Conservation (phyloP, 352 stramenopile genomes). For the Paralagenidium karlingii region DNA sequence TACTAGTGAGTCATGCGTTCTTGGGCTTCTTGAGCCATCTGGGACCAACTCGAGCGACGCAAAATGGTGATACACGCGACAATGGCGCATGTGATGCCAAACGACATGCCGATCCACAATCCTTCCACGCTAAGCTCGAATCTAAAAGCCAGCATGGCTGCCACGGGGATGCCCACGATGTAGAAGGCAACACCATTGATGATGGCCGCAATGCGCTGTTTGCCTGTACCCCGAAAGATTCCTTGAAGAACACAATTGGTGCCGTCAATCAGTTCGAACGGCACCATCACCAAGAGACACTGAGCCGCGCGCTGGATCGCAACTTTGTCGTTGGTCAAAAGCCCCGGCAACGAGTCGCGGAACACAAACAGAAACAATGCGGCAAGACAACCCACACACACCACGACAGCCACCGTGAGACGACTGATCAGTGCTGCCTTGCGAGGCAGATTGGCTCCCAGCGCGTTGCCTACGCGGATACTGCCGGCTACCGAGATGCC, state of each 20-base stretch:
- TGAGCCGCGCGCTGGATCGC: slow-evolving; percentile 21
- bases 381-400: slow-evolving; percentile 17
- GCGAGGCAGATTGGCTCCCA: slow-evolving; percentile 45
- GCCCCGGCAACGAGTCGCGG: slow-evolving; percentile 18
- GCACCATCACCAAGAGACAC: slow-evolving; percentile 35
- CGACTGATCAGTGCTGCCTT: slow-evolving; percentile 32
- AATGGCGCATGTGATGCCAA: no score
- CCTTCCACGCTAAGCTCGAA: slow-evolving; percentile 34
- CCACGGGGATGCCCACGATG: slow-evolving; percentile 50
- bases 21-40: slow-evolving; percentile 16
- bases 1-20: slow-evolving; percentile 25
- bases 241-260: slow-evolving; percentile 55
- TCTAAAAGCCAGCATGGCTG: slow-evolving; percentile 32
- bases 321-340: slow-evolving; percentile 22
- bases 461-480: slow-evolving; percentile 58
- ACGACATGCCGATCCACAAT: slow-evolving; percentile 64
- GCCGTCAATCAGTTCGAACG: slow-evolving; percentile 57
- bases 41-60: slow-evolving; percentile 19
- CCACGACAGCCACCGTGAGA: slow-evolving; percentile 20
- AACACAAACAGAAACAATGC: slow-evolving; percentile 18
- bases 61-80: no score
- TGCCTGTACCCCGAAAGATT: slow-evolving; percentile 48
- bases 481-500: slow-evolving; percentile 47
- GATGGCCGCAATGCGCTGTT: slow-evolving; percentile 44
- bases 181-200: slow-evolving; percentile 70